Conservation (phyloP, 1,284 basidiomycete genomes). For the Leucocoprinus gongylophorus region DNA sequence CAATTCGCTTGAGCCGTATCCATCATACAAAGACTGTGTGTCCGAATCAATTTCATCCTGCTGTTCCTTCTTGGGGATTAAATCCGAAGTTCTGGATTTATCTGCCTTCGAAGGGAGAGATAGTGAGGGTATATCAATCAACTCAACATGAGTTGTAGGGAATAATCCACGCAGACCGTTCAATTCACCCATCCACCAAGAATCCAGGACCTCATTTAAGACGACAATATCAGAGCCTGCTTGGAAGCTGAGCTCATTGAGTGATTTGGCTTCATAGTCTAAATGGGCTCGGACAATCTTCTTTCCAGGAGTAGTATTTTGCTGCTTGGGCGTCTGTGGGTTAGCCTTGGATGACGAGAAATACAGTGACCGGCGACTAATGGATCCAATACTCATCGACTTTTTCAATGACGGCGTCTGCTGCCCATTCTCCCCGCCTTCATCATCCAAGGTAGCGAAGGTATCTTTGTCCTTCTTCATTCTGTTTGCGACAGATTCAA, state of each 20-base stretch:
- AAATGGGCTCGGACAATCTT: constrained; percentile 65
- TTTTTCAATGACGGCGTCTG: constrained; percentile 17
- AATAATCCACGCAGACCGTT: constrained; percentile 67
- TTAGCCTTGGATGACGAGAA: constrained; percentile 35
- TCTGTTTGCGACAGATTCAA: constrained; percentile 52
- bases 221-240: constrained; percentile 69
- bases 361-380: constrained; percentile 27
- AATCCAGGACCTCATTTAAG: constrained; percentile 69
- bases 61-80: not conserved
- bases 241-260: constrained; percentile 71
- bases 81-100: not conserved
- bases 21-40: constrained; percentile 17
- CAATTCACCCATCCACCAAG: constrained; percentile 81
- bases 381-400: constrained; percentile 25
- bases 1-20: constrained; percentile 29
- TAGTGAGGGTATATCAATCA: constrained; percentile 22
- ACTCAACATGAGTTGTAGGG: constrained; percentile 66
- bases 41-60: not conserved
- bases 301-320: constrained; percentile 37
- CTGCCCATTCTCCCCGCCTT: constrained; percentile 20
- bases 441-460: constrained; percentile 51
- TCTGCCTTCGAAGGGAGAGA: not conserved
- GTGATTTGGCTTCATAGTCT: constrained; percentile 57
- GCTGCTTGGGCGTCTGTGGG: constrained; percentile 39
- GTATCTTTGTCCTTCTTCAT: constrained; percentile 61